Conservation (phyloP, 2,329 filamentous ascomycete species). For the Dendrostoma leiphaemia region DNA sequence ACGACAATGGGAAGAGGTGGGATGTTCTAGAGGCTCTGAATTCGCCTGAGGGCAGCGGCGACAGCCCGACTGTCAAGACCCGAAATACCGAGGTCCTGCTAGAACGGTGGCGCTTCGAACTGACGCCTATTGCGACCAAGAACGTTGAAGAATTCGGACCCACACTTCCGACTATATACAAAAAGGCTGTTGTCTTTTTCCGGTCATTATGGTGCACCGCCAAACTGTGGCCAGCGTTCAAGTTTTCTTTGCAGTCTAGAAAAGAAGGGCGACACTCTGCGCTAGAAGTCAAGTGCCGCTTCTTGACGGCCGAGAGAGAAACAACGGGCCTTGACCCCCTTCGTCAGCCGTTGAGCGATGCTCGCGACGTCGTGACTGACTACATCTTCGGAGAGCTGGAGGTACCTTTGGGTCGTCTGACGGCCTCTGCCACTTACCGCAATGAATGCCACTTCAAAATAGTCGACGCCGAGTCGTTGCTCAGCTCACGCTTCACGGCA, state of each 20-base stretch:
- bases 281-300: conserved; percentile 77
- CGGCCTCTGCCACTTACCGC: conserved; percentile 79
- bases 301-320: conserved; percentile 61
- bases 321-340: conserved; percentile 65
- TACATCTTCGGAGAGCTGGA: conserved; percentile 83
- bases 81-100: conserved; percentile 73
- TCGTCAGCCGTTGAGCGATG: conserved; percentile 66
- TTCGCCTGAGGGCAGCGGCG: conserved; percentile 54
- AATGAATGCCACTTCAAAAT: conserved; percentile 88
- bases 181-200: conserved; percentile 94
- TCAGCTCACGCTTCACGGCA: conserved; percentile 92
- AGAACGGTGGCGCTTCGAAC: conserved; percentile 86
- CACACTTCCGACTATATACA: conserved; percentile 84
- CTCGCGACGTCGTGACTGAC: conserved; percentile 65
- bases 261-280: conserved; percentile 66
- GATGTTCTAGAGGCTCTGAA: conserved; percentile 84
- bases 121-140: conserved; percentile 60
- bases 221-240: conserved; percentile 82
- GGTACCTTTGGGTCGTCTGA: conserved; percentile 81
- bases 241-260: conserved; percentile 70
- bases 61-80: conserved; percentile 37
- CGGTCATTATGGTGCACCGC: conserved; percentile 81
- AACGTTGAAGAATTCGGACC: conserved; percentile 56
- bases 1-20: conserved; percentile 89
- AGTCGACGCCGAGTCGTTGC: conserved; percentile 83